These are phyloP conservation scores for Urochloa ruziziensis DNA, from an alignment of 176 grass and related monocot genomes.

Conservation along the genomic window DNA sequence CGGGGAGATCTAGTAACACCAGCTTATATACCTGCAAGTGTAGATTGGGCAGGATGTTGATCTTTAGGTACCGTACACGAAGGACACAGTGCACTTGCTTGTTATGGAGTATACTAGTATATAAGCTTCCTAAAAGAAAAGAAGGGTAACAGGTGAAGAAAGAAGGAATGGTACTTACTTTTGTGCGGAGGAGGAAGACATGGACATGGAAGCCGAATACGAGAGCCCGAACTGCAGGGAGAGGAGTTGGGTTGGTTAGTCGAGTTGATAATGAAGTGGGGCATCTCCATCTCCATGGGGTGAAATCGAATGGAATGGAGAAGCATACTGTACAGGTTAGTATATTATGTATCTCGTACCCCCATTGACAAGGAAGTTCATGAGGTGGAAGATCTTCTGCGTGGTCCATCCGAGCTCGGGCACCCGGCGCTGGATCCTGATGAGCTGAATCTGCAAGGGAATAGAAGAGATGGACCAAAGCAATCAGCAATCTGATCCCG, in stretches of 20 bases:
- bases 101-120: too few species aligned
- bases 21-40: slow-evolving; percentile 72
- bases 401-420: slow-evolving; percentile 98
- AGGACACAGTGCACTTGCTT: background rate
- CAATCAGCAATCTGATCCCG: too few species aligned
- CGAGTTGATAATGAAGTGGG: too few species aligned
- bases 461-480: too few species aligned
- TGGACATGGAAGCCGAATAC: slow-evolving; percentile 76
- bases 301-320: too few species aligned
- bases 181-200: slow-evolving; percentile 65
- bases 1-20: slow-evolving; percentile 76
- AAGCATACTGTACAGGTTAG: too few species aligned
- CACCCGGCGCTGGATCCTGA: slow-evolving; percentile 82
- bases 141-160: background rate
- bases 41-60: background rate
- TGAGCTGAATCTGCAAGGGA: slow-evolving; percentile 71
- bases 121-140: too few species aligned
- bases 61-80: background rate
- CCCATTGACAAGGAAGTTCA: slow-evolving; percentile 97
- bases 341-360: too few species aligned
- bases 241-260: too few species aligned
- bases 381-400: slow-evolving; percentile 98
- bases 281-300: too few species aligned
- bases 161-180: slow-evolving; percentile 42
- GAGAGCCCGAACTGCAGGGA: slow-evolving; percentile 60